phyloP scores from a whole-genome alignment of 2,329 filamentous ascomycete genomes.

The Davidsoniella virescens region DNA sequence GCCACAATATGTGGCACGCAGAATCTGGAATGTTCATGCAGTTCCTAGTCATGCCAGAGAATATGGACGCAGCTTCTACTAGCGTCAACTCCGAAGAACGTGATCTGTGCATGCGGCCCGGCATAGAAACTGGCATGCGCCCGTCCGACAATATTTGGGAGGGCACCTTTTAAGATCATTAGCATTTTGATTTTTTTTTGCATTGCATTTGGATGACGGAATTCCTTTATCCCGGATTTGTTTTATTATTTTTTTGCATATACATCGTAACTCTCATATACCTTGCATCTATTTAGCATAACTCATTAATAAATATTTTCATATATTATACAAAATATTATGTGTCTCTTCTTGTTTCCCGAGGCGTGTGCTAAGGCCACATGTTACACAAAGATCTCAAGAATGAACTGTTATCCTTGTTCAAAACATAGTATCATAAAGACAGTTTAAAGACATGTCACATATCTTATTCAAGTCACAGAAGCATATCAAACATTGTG shows the following conservation, averaged over 20 bases:
- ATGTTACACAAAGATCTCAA: too few relatives aligned
- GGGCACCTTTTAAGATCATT: slow-evolving; percentile 16
- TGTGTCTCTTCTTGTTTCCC: too few relatives aligned
- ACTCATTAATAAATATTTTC: neutral
- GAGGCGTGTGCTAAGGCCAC: too few relatives aligned
- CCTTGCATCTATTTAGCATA: neutral
- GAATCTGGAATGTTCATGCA: slow-evolving; percentile 45
- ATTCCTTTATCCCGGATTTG: neutral
- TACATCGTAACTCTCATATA: neutral
- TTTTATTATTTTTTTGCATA: neutral
- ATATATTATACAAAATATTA: neutral
- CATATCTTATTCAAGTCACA: too few relatives aligned
- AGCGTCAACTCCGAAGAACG: slow-evolving; percentile 13
- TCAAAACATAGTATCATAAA: too few relatives aligned
- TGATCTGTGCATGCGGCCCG: slow-evolving; percentile 18
- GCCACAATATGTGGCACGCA: slow-evolving; percentile 42
- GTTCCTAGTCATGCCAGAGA: slow-evolving; percentile 22
- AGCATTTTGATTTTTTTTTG: neutral
- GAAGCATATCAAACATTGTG: too few relatives aligned
- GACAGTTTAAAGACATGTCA: too few relatives aligned
- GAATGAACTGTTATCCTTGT: too few relatives aligned
- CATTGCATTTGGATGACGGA: neutral
- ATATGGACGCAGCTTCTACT: neutral
- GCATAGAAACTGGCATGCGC: slow-evolving; percentile 20
- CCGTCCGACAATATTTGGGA: slow-evolving; percentile 24